A percentile compares a stretch with the other conserved stretches of the same genome.
Evolutionary conservation across 148 eudicot genomes (phyloP).

Genomic region (Camellia japonica): DNA sequence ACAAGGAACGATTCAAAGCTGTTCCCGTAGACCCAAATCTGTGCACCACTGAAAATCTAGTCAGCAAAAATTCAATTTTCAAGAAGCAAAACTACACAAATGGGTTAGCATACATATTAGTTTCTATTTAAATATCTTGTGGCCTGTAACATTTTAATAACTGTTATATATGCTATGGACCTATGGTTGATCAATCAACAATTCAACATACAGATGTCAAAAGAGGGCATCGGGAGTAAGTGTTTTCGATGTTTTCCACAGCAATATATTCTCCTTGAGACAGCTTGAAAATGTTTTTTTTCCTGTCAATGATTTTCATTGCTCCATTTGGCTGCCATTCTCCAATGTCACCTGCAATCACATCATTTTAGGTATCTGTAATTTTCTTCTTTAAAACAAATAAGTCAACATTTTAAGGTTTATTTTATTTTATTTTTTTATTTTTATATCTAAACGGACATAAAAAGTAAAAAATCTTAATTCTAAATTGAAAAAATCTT

Average conservation of each 20-base stretch:
- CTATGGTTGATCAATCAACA: too few species aligned
- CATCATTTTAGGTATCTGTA: not conserved
- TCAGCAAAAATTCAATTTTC: not conserved
- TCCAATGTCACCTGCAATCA: constrained; percentile 80
- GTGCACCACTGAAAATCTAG: constrained; percentile 13
- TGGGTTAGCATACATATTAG: not conserved
- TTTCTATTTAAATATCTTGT: not conserved
- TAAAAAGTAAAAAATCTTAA: not conserved
- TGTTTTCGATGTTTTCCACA: constrained; percentile 79
- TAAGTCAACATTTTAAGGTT: not conserved
- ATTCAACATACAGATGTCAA: constrained; percentile 60
- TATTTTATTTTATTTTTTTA: too few species aligned
- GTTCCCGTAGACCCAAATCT: constrained; percentile 97
- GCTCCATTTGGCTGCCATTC: constrained; percentile 93
- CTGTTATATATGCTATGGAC: not conserved
- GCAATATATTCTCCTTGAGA: constrained; percentile 99
- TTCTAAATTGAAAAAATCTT: not conserved
- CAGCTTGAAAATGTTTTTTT: constrained; percentile 93
- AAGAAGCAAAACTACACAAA: not conserved
- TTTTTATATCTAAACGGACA: too few species aligned
- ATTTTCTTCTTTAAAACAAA: not conserved
- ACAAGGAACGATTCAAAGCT: constrained; percentile 94
- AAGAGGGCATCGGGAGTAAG: constrained; percentile 72
- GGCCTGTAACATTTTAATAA: not conserved
- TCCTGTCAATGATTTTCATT: constrained; percentile 93